Base-by-base conservation (phyloP, 495 filamentous ascomycete species). In the Podospora pseudocomata region DNA sequence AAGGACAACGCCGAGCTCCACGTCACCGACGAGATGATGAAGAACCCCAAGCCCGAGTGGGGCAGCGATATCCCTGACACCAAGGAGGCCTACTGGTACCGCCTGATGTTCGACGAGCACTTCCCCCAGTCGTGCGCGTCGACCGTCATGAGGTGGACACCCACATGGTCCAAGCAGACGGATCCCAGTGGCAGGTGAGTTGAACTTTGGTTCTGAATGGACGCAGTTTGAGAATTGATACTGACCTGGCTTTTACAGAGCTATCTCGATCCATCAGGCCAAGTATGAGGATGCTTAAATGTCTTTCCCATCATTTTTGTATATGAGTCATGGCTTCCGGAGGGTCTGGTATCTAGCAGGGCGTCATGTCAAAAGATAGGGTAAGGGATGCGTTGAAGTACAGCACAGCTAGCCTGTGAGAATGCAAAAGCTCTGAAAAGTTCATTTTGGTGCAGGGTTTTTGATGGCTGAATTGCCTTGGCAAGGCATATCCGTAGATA, bases 71-170 rank as follows among this genome's bases (percentile, higher is more conserved):
- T 96, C 66, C 95, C 95, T 59, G 93, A 97, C 75, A 92, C 89
- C 71, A 99, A 99, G 85, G 95, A 99, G 83, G 94, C 93, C 86
- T 96, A 97, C 84, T 98, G 95, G 96, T 99, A 99, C 83, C 89
- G 95, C 71, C 81, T 76, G 74, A 98, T 99, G 93, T 99, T 98
- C 77, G 95, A 99, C 77, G 95, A 99, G 85, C 94, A 92, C 79
- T 99, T 98, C 86, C 96, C 96, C 54, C 83, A 89, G 27, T 89
- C 90, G 74, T 97, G 94, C 79, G 95, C 96, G 28, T 87, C 85
- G 23, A 98, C 96, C 49, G 95, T 99, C 56, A 91, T 92, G 91
- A 86, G 96, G 68, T 99, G 95, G 95, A 93, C 89, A 61, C 95
- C 95, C n/a, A 98, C 89, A 27, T 99, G 95, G 95, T 93, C 91